phyloP scores from a whole-genome alignment of 2,329 filamentous ascomycete species.

The Pleurostoma richardsiae region DNA sequence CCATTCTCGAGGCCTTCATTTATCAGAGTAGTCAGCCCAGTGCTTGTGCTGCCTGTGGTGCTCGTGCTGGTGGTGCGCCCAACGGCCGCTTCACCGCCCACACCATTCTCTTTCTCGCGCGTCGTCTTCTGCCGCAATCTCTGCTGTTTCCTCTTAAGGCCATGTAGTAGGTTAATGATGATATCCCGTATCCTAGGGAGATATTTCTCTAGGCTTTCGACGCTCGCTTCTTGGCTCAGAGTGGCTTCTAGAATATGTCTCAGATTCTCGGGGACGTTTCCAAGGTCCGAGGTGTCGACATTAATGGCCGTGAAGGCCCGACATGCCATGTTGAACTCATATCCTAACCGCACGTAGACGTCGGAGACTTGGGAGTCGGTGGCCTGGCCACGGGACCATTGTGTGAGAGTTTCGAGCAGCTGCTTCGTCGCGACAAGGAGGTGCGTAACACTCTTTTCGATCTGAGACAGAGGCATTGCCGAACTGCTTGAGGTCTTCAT shows the following conservation, averaged over 20 bases:
- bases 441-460: slow-evolving; percentile 98
- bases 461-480: slow-evolving; percentile 81
- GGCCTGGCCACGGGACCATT: slow-evolving; percentile 91
- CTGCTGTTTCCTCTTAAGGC: slow-evolving; percentile 94
- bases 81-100: slow-evolving; percentile 9
- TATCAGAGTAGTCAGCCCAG: slow-evolving; percentile 51
- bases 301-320: slow-evolving; percentile 95
- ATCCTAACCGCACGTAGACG: slow-evolving; percentile 93
- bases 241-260: slow-evolving; percentile 92
- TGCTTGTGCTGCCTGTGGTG: slow-evolving; percentile 52
- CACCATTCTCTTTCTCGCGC: slow-evolving; percentile 46
- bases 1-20: slow-evolving; percentile 52
- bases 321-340: slow-evolving; percentile 99
- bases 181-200: slow-evolving; percentile 94
- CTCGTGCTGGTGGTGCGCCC: slow-evolving; percentile 54
- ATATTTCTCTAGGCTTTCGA: slow-evolving; percentile 89
- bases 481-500: slow-evolving; percentile 50
- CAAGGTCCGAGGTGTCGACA: slow-evolving; percentile 89
- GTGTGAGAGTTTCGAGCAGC: slow-evolving; percentile 91
- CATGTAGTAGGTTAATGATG: slow-evolving; percentile 95
- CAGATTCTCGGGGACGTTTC: slow-evolving; percentile 88
- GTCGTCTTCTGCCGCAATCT: slow-evolving; percentile 65
- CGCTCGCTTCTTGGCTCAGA: slow-evolving; percentile 90
- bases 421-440: slow-evolving; percentile 97
- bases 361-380: slow-evolving; percentile 95